These are phyloP conservation scores for Marasmius sp. DNA, from an alignment of 1,284 basidiomycete species.

Conservation along the genomic window DNA sequence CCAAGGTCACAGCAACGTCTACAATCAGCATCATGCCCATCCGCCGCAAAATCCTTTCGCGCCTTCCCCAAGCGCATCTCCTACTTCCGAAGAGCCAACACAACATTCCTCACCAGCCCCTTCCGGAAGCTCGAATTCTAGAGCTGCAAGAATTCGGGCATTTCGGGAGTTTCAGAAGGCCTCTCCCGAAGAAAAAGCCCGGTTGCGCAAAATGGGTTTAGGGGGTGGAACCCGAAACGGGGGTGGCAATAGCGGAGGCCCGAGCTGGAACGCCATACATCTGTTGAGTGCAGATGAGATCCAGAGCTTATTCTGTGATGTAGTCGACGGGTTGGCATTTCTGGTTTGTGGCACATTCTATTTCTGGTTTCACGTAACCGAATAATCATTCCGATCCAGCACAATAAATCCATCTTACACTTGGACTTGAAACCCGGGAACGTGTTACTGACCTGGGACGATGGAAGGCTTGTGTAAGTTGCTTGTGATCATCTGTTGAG, in stretches of 20 bases:
- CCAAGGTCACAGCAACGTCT: conserved; percentile 46
- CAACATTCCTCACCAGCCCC: conserved; percentile 11
- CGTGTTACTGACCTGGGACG: conserved; percentile 89
- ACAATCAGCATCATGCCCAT: conserved; percentile 26
- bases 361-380: background rate
- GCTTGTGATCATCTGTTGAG: conserved; percentile 4
- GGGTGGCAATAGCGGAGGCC: conserved; percentile 6
- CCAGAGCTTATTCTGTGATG: conserved; percentile 37
- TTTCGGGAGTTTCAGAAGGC: conserved; percentile 70
- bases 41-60: conserved; percentile 4
- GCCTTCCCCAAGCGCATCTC: conserved; percentile 24
- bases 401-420: conserved; percentile 84
- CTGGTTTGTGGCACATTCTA: conserved; percentile 53
- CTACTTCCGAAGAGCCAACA: conserved; percentile 5
- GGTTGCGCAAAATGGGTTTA: conserved; percentile 48
- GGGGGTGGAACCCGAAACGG: conserved; percentile 22
- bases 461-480: conserved; percentile 75
- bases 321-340: conserved; percentile 66
- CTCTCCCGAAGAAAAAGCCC: conserved; percentile 62
- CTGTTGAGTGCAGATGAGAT: conserved; percentile 82
- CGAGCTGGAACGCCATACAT: conserved; percentile 69
- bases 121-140: conserved; percentile 41
- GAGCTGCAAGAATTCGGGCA: conserved; percentile 71
- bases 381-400: conserved; percentile 42
- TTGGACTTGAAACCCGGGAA: conserved; percentile 94